These are phyloP conservation scores for Penicillium cosmopolitanum DNA, from an alignment of 495 filamentous ascomycete genomes.

Conservation along the genomic window DNA sequence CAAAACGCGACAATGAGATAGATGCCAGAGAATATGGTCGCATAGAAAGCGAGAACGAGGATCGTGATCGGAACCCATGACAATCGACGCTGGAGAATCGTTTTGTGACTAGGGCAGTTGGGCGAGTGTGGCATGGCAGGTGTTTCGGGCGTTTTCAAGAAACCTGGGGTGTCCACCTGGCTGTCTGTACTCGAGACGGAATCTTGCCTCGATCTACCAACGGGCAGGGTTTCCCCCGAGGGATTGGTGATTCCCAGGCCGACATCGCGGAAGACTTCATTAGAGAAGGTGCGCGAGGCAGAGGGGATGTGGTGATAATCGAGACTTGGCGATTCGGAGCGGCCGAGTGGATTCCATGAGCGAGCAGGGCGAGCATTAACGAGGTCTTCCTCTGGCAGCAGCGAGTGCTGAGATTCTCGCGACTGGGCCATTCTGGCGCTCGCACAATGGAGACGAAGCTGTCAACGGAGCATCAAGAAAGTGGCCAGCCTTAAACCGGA, in stretches of 20 bases:
- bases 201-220: conserved; percentile 5
- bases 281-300: conserved; percentile 19
- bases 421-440: conserved; percentile 21
- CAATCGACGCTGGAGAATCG: conserved; percentile 40
- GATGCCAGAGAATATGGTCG: conserved; percentile 65
- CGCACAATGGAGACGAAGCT: neutral
- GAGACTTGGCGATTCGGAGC: conserved; percentile 9
- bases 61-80: conserved; percentile 63
- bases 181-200: conserved; percentile 11
- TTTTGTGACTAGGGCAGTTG: conserved; percentile 26
- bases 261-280: conserved; percentile 26
- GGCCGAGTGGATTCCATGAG: conserved; percentile 28
- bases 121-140: conserved; percentile 9
- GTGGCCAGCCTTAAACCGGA: neutral
- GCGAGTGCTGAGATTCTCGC: conserved; percentile 26
- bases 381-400: conserved; percentile 22
- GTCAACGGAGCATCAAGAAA: neutral
- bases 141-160: conserved; percentile 21
- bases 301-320: conserved; percentile 19
- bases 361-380: conserved; percentile 15
- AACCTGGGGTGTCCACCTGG: conserved; percentile 16
- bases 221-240: conserved; percentile 15
- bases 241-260: conserved; percentile 27
- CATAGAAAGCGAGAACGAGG: conserved; percentile 64
- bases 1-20: conserved; percentile 62